Conservation (phyloP, 1,139 yeast genomes). For the Debaryomyces udenii region DNA sequence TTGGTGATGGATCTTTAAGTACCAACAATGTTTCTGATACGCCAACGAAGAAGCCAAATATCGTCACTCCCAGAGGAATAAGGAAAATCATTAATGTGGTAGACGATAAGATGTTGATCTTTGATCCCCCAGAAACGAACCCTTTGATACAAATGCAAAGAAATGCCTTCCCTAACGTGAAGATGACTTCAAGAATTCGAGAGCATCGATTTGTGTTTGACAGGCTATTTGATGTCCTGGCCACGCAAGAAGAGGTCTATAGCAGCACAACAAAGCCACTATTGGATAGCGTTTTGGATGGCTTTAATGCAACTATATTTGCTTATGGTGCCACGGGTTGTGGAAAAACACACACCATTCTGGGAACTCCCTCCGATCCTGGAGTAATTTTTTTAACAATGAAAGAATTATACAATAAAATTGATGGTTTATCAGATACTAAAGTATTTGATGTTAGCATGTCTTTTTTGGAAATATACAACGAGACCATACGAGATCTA, state of each 20-base stretch:
- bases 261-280: constrained; percentile 69
- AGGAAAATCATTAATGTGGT: constrained; percentile 79
- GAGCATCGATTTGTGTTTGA: constrained; percentile 88
- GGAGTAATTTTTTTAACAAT: constrained; percentile 82
- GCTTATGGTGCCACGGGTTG: constrained; percentile 99
- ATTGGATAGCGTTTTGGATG: constrained; percentile 75
- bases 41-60: constrained; percentile 17
- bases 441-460: constrained; percentile 63
- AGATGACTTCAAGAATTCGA: constrained; percentile 52
- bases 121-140: constrained; percentile 83
- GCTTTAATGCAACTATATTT: constrained; percentile 88
- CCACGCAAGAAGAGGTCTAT: constrained; percentile 71
- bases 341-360: constrained; percentile 93
- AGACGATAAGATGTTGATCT: constrained; percentile 85
- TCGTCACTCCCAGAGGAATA: constrained; percentile 50
- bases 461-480: constrained; percentile 85
- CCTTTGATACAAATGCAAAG: constrained; percentile 65
- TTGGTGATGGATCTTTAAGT: constrained; percentile 60
- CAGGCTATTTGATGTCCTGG: constrained; percentile 64
- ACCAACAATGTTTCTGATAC: constrained; percentile 16
- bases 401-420: constrained; percentile 68
- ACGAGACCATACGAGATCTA: constrained; percentile 83
- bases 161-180: constrained; percentile 52
- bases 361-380: constrained; percentile 73
- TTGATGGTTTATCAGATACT: constrained; percentile 57